Evolutionary conservation across 768 basidiomycete genomes (phyloP), one percentile per base, ranked within the genome.

Genomic region (Fistulinella prunicolor): DNA sequence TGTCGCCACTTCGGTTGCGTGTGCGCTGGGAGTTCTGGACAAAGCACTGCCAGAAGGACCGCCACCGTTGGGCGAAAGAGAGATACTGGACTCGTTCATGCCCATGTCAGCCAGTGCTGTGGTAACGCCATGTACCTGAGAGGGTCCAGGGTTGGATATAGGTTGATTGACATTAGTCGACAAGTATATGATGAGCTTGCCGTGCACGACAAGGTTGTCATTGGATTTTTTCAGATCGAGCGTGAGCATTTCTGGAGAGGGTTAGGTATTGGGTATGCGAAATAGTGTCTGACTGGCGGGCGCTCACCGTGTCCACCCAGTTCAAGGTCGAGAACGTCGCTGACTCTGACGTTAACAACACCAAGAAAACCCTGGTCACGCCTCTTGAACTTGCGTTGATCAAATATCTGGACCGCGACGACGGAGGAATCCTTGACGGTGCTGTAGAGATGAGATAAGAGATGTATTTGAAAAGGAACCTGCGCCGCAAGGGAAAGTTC

Each of bases 361-460:
- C 96, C 96, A 45, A 99, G 75, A 70, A 99, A 99, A 2, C 96
- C 96, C 66, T 98, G 96, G 66, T 99, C 96, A 61, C 87, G 85
- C 70, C 89, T 80, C 78, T 99, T 99, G 76, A 98, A 98, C 72
- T 99, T 99, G 68, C 93, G 85, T 70, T 98, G 95, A 71, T 99
- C 96, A 58, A 98, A 98, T 60, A 98, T 96, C 71, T 99, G 96
- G 1, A 98, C 94, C 5, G 93, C 92, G 49, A 99, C 82, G 40
- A 98, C 90, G 16, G 94, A 97, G n/a, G 90, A 92, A 58, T 99
- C 96, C 68, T 94, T 95, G 64, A 96, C 95, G 43, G 81, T 89
- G 57, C 94, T 97, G 58, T 21, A 35, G 45, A 46, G 23, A 47
- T 16, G 26, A 42, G 49, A 28, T 55, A 42, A 13, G 41, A 10